A percentile compares a stretch with the other conserved stretches of the same genome.
phyloP scores from a whole-genome alignment of 1,139 yeast species.

The Suhomyces bribrorum region DNA sequence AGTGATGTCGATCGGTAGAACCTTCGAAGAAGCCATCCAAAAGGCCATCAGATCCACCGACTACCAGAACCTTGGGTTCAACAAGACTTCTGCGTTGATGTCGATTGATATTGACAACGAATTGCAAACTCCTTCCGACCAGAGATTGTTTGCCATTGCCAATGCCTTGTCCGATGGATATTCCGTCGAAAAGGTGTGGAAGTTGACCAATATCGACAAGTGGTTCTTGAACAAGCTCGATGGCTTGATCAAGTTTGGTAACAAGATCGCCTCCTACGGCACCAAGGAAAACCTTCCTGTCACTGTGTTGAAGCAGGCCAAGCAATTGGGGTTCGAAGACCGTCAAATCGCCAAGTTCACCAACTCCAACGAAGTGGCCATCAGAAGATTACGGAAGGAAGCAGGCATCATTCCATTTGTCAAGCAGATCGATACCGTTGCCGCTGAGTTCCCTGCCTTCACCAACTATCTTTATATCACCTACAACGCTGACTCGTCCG shows the following conservation, averaged over 20 bases:
- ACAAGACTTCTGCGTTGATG: slow-evolving; percentile 81
- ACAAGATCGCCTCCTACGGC: slow-evolving; percentile 60
- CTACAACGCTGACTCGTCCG: slow-evolving; percentile 90
- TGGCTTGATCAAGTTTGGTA: slow-evolving; percentile 69
- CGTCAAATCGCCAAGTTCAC: slow-evolving; percentile 92
- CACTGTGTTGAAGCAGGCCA: slow-evolving; percentile 74
- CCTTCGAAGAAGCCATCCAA: slow-evolving; percentile 97
- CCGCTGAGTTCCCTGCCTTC: slow-evolving; percentile 97
- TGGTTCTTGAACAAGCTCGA: slow-evolving; percentile 93
- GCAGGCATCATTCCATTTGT: slow-evolving; percentile 89
- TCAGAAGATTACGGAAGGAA: slow-evolving; percentile 87
- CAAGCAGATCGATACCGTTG: slow-evolving; percentile 97
- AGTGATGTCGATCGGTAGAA: slow-evolving; percentile 97
- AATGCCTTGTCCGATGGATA: slow-evolving; percentile 86
- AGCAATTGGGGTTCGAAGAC: slow-evolving; percentile 96
- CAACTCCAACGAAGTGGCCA: slow-evolving; percentile 89
- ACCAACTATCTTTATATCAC: slow-evolving; percentile 95
- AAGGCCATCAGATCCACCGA: slow-evolving; percentile 97
- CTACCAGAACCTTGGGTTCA: slow-evolving; percentile 92
- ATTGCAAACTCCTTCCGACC: slow-evolving; percentile 93
- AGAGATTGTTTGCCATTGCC: slow-evolving; percentile 94
- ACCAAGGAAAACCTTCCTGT: slow-evolving; percentile 61
- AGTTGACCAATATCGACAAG: slow-evolving; percentile 89
- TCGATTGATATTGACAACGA: slow-evolving; percentile 88
- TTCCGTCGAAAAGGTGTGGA: slow-evolving; percentile 90